Evolutionary conservation across 1,139 yeast species (phyloP), one percentile per base, ranked within the genome.

Genomic region (Nakaseomyces kungkrabaensis): DNA sequence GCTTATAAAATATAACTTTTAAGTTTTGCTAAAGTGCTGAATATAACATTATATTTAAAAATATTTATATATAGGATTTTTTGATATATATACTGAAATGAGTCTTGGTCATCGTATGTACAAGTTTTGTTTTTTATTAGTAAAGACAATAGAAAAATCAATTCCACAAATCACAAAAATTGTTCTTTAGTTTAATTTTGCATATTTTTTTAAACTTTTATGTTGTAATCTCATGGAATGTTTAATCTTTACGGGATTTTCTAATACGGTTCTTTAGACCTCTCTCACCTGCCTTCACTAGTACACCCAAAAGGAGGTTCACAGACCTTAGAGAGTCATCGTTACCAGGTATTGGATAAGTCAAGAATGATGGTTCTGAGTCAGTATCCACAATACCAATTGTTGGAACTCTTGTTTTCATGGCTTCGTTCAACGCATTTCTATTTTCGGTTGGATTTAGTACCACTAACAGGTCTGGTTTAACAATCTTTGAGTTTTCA

Each of bases 331-430:
- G 72, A n/a, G 95, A 84, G 66, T 90, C 97, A 67, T 92, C 97
- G 63, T 92, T 92, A 55, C 95, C 95, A 27, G 98, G 97, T 58
- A 92, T 86, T 47, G 97, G 95, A 67, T 92, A 92, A 1, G 96
- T 87, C 51, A 92, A 85, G 58, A 85, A 71, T 7, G 88, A 78
- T 22, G 97, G 95, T 65, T 92, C 97, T 68, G 85, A 82, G 67
- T 92, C 92, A 29, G 98, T 88, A 68, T 92, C 98, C 56, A 94
- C 82, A 52, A 92, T 78, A 37, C 96, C 98, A 59, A 92, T 82
- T 1, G 97, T 90, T 53, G 98, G 98, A 29, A 92, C 80, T 65
- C 95, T 78, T 54, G 82, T 76, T 61, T 82, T 81, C 56, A 81
- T 77, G 58, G 97, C 94, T 69, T 92, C 98, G 49, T 75, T 75